Evolutionary conservation across 2,329 filamentous ascomycete genomes (phyloP).

Genomic region (Biscogniauxia mediterranea): DNA sequence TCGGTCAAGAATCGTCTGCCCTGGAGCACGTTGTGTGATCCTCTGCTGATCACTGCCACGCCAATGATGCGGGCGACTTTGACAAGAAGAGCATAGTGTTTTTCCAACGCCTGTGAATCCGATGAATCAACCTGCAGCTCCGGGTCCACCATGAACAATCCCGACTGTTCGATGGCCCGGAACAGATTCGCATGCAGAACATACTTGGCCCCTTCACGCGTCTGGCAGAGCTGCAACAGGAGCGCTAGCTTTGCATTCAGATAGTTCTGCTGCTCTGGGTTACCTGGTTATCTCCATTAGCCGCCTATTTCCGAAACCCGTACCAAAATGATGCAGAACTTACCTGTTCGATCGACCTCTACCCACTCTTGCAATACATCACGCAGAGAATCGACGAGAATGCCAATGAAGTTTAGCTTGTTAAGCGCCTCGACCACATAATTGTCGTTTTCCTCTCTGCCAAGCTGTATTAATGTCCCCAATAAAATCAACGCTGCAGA

Average conservation of each 20-base stretch:
- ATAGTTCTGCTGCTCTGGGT: slow-evolving; percentile 48
- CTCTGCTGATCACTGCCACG: slow-evolving; percentile 76
- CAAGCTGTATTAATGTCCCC: slow-evolving; percentile 71
- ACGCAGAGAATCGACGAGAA: slow-evolving; percentile 85
- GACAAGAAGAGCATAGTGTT: slow-evolving; percentile 81
- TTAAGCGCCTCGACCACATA: slow-evolving; percentile 78
- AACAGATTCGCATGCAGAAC: slow-evolving; percentile 91
- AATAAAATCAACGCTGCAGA: slow-evolving; percentile 85
- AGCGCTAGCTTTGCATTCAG: slow-evolving; percentile 75
- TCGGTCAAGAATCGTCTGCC: slow-evolving; percentile 78
- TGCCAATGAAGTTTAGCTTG: slow-evolving; percentile 84
- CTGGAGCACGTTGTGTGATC: slow-evolving; percentile 78
- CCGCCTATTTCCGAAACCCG: slow-evolving; percentile 1
- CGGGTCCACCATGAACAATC: slow-evolving; percentile 86
- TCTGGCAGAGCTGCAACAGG: slow-evolving; percentile 80
- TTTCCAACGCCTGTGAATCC: slow-evolving; percentile 67
- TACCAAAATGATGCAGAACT: slow-evolving; percentile 26
- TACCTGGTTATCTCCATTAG: slow-evolving; percentile 31
- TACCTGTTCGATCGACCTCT: slow-evolving; percentile 56
- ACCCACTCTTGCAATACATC: slow-evolving; percentile 72
- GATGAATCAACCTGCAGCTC: slow-evolving; percentile 81
- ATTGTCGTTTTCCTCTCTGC: slow-evolving; percentile 67
- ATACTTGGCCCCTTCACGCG: slow-evolving; percentile 76
- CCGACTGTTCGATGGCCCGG: slow-evolving; percentile 73
- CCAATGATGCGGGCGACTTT: slow-evolving; percentile 79